Conservation (phyloP, 805 yeast species). For the Candida glaebosa region DNA sequence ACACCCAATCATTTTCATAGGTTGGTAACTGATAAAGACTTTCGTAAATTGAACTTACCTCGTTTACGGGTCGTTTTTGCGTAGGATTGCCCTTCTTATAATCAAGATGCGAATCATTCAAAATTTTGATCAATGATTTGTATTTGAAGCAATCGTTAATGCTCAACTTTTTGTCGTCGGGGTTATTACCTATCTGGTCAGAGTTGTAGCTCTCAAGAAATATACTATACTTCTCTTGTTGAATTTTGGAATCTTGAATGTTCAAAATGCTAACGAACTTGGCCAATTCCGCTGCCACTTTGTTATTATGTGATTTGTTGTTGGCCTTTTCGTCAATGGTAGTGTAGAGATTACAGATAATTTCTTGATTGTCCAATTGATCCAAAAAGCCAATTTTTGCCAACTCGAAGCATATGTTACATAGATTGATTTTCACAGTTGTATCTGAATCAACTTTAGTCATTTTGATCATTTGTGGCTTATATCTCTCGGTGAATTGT, state of each 20-base stretch:
- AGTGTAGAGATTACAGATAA: conserved; percentile 20
- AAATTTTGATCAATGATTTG: conserved; percentile 15
- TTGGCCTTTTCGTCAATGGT: conserved; percentile 14
- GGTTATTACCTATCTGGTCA: conserved; percentile 18
- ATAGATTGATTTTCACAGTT: conserved; percentile 49
- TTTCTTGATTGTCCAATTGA: conserved; percentile 46
- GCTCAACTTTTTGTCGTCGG: conserved; percentile 15
- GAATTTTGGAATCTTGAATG: conserved; percentile 33
- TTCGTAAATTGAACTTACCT: conserved; percentile 22
- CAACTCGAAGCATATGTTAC: conserved; percentile 53
- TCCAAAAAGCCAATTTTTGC: conserved; percentile 61
- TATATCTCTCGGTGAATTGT: conserved; percentile 75
- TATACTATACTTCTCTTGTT: conserved; percentile 30
- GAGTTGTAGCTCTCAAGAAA: conserved; percentile 27
- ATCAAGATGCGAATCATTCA: conserved; percentile 10
- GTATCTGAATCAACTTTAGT: conserved; percentile 38
- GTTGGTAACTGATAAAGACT: conserved; percentile 29
- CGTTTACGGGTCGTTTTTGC: conserved; percentile 1
- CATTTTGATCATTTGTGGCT: conserved; percentile 63
- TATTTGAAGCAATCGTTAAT: conserved; percentile 19
- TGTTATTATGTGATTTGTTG: conserved; percentile 15
- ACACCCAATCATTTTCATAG: conserved; percentile 34
- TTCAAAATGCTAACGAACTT: conserved; percentile 49
- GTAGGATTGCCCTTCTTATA: conserved; percentile 8
- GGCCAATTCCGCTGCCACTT: conserved; percentile 46